phyloP scores from a whole-genome alignment of 139 green algal genomes.

The Volvox reticuliferus region DNA sequence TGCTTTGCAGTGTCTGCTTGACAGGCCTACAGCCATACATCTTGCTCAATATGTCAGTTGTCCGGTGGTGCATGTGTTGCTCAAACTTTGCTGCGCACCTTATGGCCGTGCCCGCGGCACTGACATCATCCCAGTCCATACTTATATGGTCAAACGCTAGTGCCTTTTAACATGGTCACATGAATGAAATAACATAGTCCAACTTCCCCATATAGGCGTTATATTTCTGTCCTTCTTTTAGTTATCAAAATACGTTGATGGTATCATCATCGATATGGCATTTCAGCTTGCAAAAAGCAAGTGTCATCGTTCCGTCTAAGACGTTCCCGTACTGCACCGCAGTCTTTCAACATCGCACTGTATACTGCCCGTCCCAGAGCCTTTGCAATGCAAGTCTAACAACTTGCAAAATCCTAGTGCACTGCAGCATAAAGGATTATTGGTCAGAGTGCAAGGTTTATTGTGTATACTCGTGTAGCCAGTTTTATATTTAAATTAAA shows the following conservation, averaged over 20 bases:
- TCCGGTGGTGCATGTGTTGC: conserved; percentile 18
- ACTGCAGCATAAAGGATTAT: no score
- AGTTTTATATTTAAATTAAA: no score
- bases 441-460: no score
- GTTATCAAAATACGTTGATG: background rate
- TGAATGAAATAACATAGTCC: background rate
- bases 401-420: no score
- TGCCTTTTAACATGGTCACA: background rate
- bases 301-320: no score
- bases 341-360: no score
- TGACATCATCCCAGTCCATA: conserved; percentile 44
- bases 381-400: no score
- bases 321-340: no score
- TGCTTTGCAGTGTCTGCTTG: conserved; percentile 51
- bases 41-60: background rate
- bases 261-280: background rate
- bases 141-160: background rate
- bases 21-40: conserved; percentile 21
- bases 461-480: no score
- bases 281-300: background rate
- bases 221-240: background rate
- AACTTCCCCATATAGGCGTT: background rate
- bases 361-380: no score
- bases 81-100: background rate
- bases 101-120: background rate